phyloP scores from a whole-genome alignment of 2,329 filamentous ascomycete genomes.

The Alternaria burnsii region DNA sequence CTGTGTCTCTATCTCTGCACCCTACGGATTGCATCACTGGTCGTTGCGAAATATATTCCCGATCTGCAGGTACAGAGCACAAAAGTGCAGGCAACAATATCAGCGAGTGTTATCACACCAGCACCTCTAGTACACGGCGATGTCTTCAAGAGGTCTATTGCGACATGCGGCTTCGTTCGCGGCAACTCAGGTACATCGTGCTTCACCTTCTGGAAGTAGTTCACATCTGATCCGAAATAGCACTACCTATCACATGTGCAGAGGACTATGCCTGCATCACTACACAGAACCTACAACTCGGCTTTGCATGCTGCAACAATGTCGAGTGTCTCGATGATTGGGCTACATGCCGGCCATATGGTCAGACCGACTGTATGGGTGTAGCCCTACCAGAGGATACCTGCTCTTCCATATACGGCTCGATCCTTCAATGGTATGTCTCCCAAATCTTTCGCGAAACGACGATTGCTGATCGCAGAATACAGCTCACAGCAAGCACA shows the following conservation, averaged over 20 bases:
- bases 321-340: not conserved
- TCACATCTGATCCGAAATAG: not conserved
- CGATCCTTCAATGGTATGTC: not conserved
- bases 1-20: not conserved
- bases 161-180: not conserved
- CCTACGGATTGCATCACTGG: not conserved
- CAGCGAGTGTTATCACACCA: not conserved
- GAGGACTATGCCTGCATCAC: not conserved
- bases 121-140: not conserved
- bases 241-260: not conserved
- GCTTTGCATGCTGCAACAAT: not conserved
- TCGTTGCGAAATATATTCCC: not conserved
- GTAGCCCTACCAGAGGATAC: not conserved
- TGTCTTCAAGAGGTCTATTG: not conserved
- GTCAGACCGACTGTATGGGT: not conserved
- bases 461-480: not conserved
- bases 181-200: not conserved
- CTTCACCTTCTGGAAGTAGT: not conserved
- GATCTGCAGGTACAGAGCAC: not conserved
- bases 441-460: not conserved
- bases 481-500: not conserved
- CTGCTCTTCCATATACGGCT: not conserved
- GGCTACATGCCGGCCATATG: not conserved
- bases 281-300: not conserved
- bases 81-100: not conserved